Percentiles rank a stretch among this genome's conserved stretches.
Conservation (phyloP, 2,329 filamentous ascomycete species). For the Phoma sp. region DNA sequence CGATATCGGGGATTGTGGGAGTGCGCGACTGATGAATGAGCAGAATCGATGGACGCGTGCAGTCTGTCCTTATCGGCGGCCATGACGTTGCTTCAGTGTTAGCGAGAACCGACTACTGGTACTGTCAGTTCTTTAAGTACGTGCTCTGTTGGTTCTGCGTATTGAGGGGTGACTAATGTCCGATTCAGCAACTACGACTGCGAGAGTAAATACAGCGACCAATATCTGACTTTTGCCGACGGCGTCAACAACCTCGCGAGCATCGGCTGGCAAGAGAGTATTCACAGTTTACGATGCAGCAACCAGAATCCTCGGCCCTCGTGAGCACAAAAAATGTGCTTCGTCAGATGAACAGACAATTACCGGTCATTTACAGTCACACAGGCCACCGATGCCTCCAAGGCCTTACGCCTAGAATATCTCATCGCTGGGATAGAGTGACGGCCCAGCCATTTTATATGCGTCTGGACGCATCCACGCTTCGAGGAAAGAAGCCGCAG, state of each 20-base stretch:
- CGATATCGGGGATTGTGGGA: neutral
- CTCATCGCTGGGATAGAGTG: neutral
- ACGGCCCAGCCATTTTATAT: neutral
- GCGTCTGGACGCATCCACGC: too few species aligned
- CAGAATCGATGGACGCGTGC: conserved; percentile 43
- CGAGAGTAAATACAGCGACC: conserved; percentile 22
- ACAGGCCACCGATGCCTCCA: neutral
- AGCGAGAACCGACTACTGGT: conserved; percentile 38
- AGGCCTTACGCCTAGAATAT: neutral
- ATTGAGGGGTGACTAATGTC: conserved; percentile 10
- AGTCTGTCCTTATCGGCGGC: conserved; percentile 41
- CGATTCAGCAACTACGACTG: conserved; percentile 41
- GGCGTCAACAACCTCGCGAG: conserved; percentile 43
- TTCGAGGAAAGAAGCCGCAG: too few species aligned
- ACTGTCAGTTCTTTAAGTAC: conserved; percentile 45
- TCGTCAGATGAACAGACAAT: neutral
- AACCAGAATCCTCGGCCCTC: conserved; percentile 20
- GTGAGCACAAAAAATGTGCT: neutral
- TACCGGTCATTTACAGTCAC: neutral
- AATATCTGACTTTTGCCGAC: conserved; percentile 33
- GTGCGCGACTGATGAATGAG: conserved; percentile 5
- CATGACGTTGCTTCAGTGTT: conserved; percentile 35
- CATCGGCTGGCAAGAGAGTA: conserved; percentile 35
- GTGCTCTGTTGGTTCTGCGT: neutral
- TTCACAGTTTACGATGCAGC: conserved; percentile 36